phyloP scores from a whole-genome alignment of 805 yeast genomes.

The Cyberlindnera japonica region DNA sequence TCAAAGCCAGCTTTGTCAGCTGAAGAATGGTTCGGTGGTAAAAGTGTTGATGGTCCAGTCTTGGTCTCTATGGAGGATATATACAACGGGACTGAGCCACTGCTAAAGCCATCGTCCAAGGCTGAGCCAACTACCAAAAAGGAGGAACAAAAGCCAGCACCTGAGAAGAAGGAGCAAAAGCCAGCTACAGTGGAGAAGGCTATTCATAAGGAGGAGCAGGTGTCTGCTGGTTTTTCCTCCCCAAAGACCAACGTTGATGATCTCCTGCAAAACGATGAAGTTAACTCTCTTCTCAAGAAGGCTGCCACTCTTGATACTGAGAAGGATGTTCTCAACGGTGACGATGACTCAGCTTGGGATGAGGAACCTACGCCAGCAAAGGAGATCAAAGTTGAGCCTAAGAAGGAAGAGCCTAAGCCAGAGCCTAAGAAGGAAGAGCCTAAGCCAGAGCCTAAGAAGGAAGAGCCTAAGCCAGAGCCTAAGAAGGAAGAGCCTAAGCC shows the following conservation, averaged over 20 bases:
- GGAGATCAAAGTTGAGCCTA: constrained; percentile 11
- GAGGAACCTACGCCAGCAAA: constrained; percentile 21
- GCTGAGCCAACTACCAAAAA: too few species aligned
- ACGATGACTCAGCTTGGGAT: constrained; percentile 32
- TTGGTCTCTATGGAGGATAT: constrained; percentile 70
- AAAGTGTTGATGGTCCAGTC: constrained; percentile 78
- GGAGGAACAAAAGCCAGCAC: constrained; percentile 18
- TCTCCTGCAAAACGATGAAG: constrained; percentile 44
- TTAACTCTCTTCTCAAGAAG: constrained; percentile 44
- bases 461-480: constrained; percentile 16
- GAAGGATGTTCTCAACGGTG: constrained; percentile 22
- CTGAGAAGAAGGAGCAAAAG: constrained; percentile 23
- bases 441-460: constrained; percentile 9
- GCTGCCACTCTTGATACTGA: constrained; percentile 39
- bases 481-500: constrained; percentile 12
- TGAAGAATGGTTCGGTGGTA: constrained; percentile 76
- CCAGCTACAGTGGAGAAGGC: constrained; percentile 20
- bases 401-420: constrained; percentile 6
- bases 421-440: constrained; percentile 12
- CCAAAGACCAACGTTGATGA: constrained; percentile 45
- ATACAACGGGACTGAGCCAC: constrained; percentile 69
- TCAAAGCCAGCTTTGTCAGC: constrained; percentile 74
- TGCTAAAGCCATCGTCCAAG: constrained; percentile 36
- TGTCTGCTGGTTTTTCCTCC: constrained; percentile 25
- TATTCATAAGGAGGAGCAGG: constrained; percentile 22